Conservation (phyloP, 2,329 filamentous ascomycete genomes). For the Monosporascus sp. region DNA sequence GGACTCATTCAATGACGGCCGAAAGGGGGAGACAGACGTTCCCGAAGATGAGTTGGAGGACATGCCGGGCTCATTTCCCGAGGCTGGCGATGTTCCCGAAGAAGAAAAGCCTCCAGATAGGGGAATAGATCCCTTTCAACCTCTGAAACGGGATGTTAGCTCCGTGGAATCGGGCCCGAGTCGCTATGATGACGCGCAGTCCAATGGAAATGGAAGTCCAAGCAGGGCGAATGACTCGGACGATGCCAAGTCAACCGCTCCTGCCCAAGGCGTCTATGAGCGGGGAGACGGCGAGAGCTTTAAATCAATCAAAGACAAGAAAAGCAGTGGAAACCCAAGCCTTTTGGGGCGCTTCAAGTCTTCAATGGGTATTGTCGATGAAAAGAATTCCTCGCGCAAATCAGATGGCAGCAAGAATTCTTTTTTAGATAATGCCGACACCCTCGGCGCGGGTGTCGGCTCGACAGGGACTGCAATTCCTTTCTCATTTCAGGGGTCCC, state of each 20-base stretch:
- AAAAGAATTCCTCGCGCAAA: slow-evolving; percentile 24
- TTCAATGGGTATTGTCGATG: slow-evolving; percentile 30
- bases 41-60: slow-evolving; percentile 10
- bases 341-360: slow-evolving; percentile 46
- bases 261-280: slow-evolving; percentile 32
- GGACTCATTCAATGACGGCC: background rate
- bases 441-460: slow-evolving; percentile 65
- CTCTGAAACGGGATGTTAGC: slow-evolving; percentile 38
- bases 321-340: slow-evolving; percentile 35
- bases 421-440: slow-evolving; percentile 71
- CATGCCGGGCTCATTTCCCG: slow-evolving; percentile 26
- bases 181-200: slow-evolving; percentile 29
- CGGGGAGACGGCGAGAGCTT: slow-evolving; percentile 18
- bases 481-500: slow-evolving; percentile 33
- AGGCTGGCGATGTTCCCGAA: slow-evolving; percentile 28
- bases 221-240: slow-evolving; percentile 39
- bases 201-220: slow-evolving; percentile 30
- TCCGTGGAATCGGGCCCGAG: slow-evolving; percentile 44
- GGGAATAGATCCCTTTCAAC: slow-evolving; percentile 32
- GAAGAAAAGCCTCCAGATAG: slow-evolving; percentile 35
- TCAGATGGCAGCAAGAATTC: slow-evolving; percentile 41
- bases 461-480: slow-evolving; percentile 45
- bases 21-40: background rate
- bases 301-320: slow-evolving; percentile 28
- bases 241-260: slow-evolving; percentile 40